These are phyloP conservation scores for Aspergillus transmontanensis DNA, from an alignment of 2,329 filamentous ascomycete genomes.

Conservation along the genomic window DNA sequence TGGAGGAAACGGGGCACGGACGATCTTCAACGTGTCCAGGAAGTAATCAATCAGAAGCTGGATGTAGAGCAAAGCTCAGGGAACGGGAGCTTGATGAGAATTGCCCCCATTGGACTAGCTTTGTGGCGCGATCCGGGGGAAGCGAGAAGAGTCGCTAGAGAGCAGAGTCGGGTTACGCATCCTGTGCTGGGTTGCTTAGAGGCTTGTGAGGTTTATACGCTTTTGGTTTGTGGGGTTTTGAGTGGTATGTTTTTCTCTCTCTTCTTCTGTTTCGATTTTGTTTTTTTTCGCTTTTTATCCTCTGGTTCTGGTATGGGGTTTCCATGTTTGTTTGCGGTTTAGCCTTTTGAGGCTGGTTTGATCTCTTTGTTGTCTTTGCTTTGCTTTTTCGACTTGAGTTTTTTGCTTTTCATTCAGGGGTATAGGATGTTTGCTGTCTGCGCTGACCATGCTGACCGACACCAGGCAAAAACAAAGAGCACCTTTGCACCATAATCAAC, in stretches of 20 bases:
- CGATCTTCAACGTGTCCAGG: conserved; percentile 18
- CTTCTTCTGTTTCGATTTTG: conserved; percentile 7
- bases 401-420: neutral
- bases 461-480: conserved; percentile 21
- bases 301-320: neutral
- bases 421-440: neutral
- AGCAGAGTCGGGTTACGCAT: conserved; percentile 40
- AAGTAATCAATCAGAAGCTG: conserved; percentile 18
- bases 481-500: conserved; percentile 11
- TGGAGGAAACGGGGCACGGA: conserved; percentile 29
- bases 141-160: conserved; percentile 28
- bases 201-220: conserved; percentile 44
- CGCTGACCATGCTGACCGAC: neutral
- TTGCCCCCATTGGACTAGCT: conserved; percentile 41
- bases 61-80: conserved; percentile 28
- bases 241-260: conserved; percentile 18
- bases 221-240: conserved; percentile 35
- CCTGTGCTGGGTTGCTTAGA: conserved; percentile 41
- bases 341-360: neutral
- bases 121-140: conserved; percentile 25
- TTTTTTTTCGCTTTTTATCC: neutral
- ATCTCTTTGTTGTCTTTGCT: neutral
- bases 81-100: conserved; percentile 49
- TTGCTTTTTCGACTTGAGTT: neutral
- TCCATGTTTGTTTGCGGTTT: neutral